Base-by-base conservation (phyloP, 139 green algal genomes). In the Auxenochlorella protothecoides region DNA sequence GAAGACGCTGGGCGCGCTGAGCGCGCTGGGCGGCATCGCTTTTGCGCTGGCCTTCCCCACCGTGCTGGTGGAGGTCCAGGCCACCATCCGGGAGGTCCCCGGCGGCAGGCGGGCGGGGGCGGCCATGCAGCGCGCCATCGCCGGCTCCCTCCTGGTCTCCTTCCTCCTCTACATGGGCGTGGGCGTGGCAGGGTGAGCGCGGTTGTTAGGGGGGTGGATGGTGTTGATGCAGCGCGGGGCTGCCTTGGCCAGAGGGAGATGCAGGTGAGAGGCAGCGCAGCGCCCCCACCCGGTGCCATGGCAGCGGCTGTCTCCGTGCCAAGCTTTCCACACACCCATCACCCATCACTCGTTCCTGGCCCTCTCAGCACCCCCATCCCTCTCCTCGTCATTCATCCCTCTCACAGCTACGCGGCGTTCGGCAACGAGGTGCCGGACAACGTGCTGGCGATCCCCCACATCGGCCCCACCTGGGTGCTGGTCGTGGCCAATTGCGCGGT, bases 131-230 rank as follows among this genome's bases (percentile, higher is more conserved):
- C 66, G 66, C 15, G 72, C 79, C 51, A 69, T 78, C 11, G 55
- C 63, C 27, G 27, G 27, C 27, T 44, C 27, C 57, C 65, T 83
- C 60, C 51, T 59, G 13, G 52, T 54, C 53, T 60, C 76, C 10
- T 63, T 82, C 53, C 52, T 83, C 44, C 78, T 80, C 61, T 84
- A 83, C 68, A n/a, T 83, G 11, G 44, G 53, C 61, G 73, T 84
- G 60, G 75, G 66, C 13, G 56, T 82, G 55, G 44, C 64, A n/a
- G 79, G 27, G 27, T 44, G 27, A 44, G 27, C 27, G 27, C 27
- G 27, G 27, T 44, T 44, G 27, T 44, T 44, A 44, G 27, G 27
- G 27, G 27, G 27, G 27, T 44, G 27, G 27, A 44, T 44, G 27
- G 27, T 44, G 27, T 44, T 44, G 27, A 44, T 44, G 27, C 27